These are phyloP conservation scores for Diplodia seriata DNA, from an alignment of 2,329 filamentous ascomycete species.

Conservation along the genomic window DNA sequence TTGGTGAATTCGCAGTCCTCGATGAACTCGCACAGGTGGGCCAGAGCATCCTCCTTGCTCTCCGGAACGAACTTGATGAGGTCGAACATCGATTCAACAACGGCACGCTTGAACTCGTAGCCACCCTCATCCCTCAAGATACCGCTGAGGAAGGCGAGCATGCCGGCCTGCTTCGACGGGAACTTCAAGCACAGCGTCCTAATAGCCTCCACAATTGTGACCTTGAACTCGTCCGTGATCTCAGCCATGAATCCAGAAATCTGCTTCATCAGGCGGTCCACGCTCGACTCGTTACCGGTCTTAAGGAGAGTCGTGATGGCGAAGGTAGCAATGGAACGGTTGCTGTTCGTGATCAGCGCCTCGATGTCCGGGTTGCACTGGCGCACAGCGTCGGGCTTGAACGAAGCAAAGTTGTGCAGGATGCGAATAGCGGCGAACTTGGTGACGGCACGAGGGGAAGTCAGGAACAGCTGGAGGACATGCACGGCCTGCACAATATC, in stretches of 20 bases:
- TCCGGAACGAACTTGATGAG: constrained; percentile 99
- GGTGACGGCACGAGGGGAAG: constrained; percentile 91
- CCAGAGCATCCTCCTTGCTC: constrained; percentile 78
- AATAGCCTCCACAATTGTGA: constrained; percentile 99
- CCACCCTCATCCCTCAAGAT: constrained; percentile 96
- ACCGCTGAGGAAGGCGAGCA: constrained; percentile 97
- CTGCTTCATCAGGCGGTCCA: constrained; percentile 97
- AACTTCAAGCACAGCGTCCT: constrained; percentile 97
- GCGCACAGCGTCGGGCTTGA: constrained; percentile 92
- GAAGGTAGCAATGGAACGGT: constrained; percentile 96
- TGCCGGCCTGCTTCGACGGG: constrained; percentile 95
- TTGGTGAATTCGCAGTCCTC: constrained; percentile 99
- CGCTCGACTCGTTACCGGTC: constrained; percentile 96
- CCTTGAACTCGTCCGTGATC: constrained; percentile 99
- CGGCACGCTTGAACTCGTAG: constrained; percentile 96
- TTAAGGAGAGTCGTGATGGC: constrained; percentile 97
- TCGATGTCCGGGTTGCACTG: constrained; percentile 98
- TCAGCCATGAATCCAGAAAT: constrained; percentile 98
- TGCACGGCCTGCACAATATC: constrained; percentile 93
- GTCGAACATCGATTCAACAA: constrained; percentile 99
- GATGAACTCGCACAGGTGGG: constrained; percentile 97
- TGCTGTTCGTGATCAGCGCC: constrained; percentile 93
- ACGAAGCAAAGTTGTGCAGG: constrained; percentile 92
- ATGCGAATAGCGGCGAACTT: constrained; percentile 98
- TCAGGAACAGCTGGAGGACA: constrained; percentile 94